Conservation (phyloP, 805 yeast genomes). For the Hanseniaspora occidentalis region DNA sequence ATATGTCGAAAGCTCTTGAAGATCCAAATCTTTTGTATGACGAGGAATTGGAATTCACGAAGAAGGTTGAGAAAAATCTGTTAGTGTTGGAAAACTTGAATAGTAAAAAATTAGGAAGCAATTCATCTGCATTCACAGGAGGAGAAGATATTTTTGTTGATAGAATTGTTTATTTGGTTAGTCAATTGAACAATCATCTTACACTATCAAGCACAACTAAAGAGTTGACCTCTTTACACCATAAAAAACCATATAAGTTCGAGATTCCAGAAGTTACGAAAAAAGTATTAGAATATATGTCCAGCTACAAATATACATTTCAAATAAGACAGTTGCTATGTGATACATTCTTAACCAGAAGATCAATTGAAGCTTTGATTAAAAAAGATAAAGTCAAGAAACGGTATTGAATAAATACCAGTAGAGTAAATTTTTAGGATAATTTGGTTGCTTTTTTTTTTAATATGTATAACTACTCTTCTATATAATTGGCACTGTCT, state of each 20-base stretch:
- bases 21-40: slow-evolving; percentile 14
- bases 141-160: slow-evolving; percentile 21
- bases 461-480: not conserved
- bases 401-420: not conserved
- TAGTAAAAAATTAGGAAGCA: slow-evolving; percentile 5
- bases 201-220: slow-evolving; percentile 42
- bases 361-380: slow-evolving; percentile 39
- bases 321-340: slow-evolving; percentile 52
- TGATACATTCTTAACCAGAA: slow-evolving; percentile 46
- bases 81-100: slow-evolving; percentile 1
- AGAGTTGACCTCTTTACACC: slow-evolving; percentile 42
- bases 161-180: slow-evolving; percentile 28
- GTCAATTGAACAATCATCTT: slow-evolving; percentile 45
- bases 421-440: not conserved
- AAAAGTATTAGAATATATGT: slow-evolving; percentile 39
- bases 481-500: slow-evolving; percentile 8
- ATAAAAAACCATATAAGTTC: slow-evolving; percentile 38
- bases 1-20: slow-evolving; percentile 15
- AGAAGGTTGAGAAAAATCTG: slow-evolving; percentile 6
- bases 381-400: slow-evolving; percentile 27
- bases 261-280: slow-evolving; percentile 43
- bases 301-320: slow-evolving; percentile 45
- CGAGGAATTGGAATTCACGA: slow-evolving; percentile 5
- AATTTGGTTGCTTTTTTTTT: not conserved
- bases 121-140: slow-evolving; percentile 6